phyloP scores from a whole-genome alignment of 495 filamentous ascomycete genomes.

The Annulohypoxylon nitens region DNA sequence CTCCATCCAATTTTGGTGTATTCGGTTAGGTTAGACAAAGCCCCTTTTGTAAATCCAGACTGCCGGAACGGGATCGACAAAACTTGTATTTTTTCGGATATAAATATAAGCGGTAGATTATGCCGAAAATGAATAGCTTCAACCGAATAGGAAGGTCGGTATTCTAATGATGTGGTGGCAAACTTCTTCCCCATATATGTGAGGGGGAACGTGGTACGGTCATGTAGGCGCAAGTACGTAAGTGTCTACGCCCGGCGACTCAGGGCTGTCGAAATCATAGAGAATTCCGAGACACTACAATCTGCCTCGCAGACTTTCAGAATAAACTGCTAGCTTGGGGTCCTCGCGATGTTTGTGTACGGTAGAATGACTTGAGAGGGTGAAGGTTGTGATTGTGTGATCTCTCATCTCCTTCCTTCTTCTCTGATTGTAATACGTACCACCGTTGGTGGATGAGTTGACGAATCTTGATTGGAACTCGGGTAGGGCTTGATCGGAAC shows the following conservation, averaged over 20 bases:
- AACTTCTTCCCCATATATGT: background rate
- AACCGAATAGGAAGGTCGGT: background rate
- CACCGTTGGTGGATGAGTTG: background rate
- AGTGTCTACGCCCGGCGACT: background rate
- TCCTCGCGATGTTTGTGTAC: background rate
- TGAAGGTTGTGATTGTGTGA: background rate
- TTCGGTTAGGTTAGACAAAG: background rate
- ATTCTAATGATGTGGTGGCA: background rate
- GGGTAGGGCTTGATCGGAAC: background rate
- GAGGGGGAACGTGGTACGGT: background rate
- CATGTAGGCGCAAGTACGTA: background rate
- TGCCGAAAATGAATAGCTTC: background rate
- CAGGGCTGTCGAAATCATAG: background rate
- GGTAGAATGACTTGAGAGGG: background rate
- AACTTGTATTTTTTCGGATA: background rate
- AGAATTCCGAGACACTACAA: too few species aligned
- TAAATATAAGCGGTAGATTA: background rate
- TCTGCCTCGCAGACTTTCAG: background rate
- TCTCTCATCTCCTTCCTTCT: background rate
- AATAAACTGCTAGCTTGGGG: background rate
- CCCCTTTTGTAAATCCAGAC: background rate
- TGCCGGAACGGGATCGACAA: slow-evolving; percentile 6
- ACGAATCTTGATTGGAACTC: background rate
- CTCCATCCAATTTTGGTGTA: background rate
- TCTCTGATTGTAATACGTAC: background rate